phyloP scores from a whole-genome alignment of 495 filamentous ascomycete genomes.

The Lasiosphaeria ovina region DNA sequence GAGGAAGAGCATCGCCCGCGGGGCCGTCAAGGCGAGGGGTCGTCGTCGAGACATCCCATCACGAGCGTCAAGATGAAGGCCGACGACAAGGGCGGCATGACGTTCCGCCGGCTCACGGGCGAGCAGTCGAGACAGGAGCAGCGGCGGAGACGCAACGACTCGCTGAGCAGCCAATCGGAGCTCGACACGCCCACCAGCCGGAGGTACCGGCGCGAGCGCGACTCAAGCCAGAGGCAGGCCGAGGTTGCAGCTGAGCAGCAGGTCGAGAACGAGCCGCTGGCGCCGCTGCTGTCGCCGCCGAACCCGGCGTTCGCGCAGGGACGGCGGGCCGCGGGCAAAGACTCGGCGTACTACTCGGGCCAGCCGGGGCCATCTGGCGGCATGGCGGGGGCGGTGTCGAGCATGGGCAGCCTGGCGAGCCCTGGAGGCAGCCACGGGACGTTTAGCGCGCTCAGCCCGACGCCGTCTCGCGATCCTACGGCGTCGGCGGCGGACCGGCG shows the following conservation, averaged over 20 bases:
- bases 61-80: slow-evolving; percentile 76
- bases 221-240: slow-evolving; percentile 38
- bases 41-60: slow-evolving; percentile 56
- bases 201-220: slow-evolving; percentile 41
- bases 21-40: slow-evolving; percentile 30
- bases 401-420: slow-evolving; percentile 27
- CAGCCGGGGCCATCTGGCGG: slow-evolving; percentile 42
- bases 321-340: slow-evolving; percentile 41
- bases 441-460: slow-evolving; percentile 41
- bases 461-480: slow-evolving; percentile 8
- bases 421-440: slow-evolving; percentile 36
- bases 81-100: slow-evolving; percentile 72
- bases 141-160: slow-evolving; percentile 41
- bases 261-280: slow-evolving; percentile 24
- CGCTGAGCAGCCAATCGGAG: slow-evolving; percentile 48
- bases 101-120: slow-evolving; percentile 74
- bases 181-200: slow-evolving; percentile 39
- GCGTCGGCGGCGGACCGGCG: slow-evolving; percentile 40
- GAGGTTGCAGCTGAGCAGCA: slow-evolving; percentile 41
- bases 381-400: slow-evolving; percentile 38
- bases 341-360: slow-evolving; percentile 55
- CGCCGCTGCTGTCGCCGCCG: slow-evolving; percentile 40
- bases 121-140: slow-evolving; percentile 54
- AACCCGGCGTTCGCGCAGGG: slow-evolving; percentile 45
- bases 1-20: slow-evolving; percentile 37